A percentile compares a stretch with the other conserved stretches of the same genome.
phyloP scores from a whole-genome alignment of 306 rosid species.

The Quercus rubra region DNA sequence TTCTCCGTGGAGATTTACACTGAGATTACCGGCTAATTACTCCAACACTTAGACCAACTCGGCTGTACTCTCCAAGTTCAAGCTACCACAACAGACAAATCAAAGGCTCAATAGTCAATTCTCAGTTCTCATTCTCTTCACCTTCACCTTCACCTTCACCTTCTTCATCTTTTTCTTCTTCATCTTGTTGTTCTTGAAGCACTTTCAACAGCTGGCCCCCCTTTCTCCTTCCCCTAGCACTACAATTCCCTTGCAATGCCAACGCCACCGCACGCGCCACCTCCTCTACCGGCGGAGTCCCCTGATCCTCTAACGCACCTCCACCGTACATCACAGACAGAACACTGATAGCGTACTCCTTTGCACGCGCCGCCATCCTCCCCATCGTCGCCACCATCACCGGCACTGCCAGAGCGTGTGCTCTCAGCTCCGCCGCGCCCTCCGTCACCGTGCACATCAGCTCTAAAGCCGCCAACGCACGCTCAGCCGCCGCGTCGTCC shows the following conservation, averaged over 20 bases:
- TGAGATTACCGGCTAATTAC: too few species aligned
- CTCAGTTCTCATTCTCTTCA: not conserved
- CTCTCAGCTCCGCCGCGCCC: constrained; percentile 70
- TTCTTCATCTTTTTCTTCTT: not conserved
- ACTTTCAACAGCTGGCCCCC: constrained; percentile 65
- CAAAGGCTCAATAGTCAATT: not conserved
- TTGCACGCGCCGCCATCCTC: constrained; percentile 67
- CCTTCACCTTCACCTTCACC: too few species aligned
- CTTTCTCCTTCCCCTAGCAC: constrained; percentile 74
- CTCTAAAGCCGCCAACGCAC: constrained; percentile 83
- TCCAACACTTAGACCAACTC: too few species aligned
- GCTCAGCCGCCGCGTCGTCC: constrained; percentile 64
- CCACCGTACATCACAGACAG: constrained; percentile 61
- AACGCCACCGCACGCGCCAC: constrained; percentile 95
- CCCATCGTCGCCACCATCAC: constrained; percentile 93
- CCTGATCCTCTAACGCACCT: constrained; percentile 10
- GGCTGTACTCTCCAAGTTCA: too few species aligned
- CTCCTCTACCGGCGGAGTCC: constrained; percentile 71
- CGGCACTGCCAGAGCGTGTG: constrained; percentile 87
- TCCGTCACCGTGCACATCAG: constrained; percentile 80
- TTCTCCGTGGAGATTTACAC: too few species aligned
- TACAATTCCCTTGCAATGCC: constrained; percentile 77
- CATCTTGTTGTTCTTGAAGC: constrained; percentile 28
- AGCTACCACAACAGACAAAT: not conserved
- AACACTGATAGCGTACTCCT: constrained; percentile 84